Base-by-base conservation (phyloP, 73 alveolate species). In the Paramecium caudatum region DNA sequence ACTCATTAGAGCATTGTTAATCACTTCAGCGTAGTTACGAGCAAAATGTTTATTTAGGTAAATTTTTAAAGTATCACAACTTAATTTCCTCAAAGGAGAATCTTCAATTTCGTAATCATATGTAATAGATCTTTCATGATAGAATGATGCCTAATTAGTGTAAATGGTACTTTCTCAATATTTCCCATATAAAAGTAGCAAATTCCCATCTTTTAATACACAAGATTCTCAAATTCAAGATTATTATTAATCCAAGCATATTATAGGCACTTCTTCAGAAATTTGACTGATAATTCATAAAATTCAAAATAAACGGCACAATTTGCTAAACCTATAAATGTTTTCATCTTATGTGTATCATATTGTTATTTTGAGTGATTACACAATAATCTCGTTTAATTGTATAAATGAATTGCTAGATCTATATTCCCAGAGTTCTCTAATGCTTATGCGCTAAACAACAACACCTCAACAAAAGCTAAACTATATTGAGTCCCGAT, bases 181-280 rank as follows among this genome's bases (percentile, higher is more conserved):
- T 65, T 65, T 32, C 83, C 83, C 83, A 65, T 33, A 65, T 65
- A 65, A 65, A 32, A 65, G 33, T 65, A 65, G 21, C 61, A 65
- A 13, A 32, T 33, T 30, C 83, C 49, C 83, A 65, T 32, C 37
- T 65, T 65, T 32, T 34, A n/a, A 65, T 65, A 65, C 6, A 65
- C 83, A 8, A 10, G 17, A 65, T 65, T 65, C 83, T 65, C 83
- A 30, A 65, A 13, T 5, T 65, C 83, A 4, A 36, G 34, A 33
- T 65, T 36, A 33, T 65, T 65, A 15, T 65, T 36, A 12, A 65
- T 4, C 83, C 83, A 65, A 33, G 83, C 83, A 65, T 65, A 33
- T 65, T 65, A 36, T 32, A 65, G 16, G 7, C 61, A 65, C 15
- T 65, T 65, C 55, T 65, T 65, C 33, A 33, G 34, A 6, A 65